Evolutionary conservation across 2,329 filamentous ascomycete species (phyloP).

Genomic region (Albifimbria verrucaria): DNA sequence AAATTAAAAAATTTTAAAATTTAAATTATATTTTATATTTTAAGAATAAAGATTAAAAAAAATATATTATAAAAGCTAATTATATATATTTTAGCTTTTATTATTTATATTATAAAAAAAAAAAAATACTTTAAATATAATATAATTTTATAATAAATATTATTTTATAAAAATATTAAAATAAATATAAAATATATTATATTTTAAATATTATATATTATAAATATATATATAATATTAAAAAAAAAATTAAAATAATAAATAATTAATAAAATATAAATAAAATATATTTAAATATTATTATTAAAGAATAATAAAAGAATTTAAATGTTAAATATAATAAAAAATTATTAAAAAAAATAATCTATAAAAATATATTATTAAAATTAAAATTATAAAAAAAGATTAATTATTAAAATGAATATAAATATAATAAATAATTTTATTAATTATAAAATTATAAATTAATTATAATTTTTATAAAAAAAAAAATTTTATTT

Average conservation of each 20-base stretch:
- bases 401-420: not conserved
- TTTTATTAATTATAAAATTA: slow-evolving; percentile 4
- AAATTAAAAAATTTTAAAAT: not conserved
- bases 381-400: not conserved
- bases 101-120: not conserved
- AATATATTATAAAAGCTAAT: not conserved
- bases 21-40: not conserved
- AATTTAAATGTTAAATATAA: slow-evolving; percentile 1
- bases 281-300: slow-evolving; percentile 14
- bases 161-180: not conserved
- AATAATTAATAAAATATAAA: slow-evolving; percentile 7
- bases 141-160: not conserved
- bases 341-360: not conserved
- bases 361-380: not conserved
- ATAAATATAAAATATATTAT: not conserved
- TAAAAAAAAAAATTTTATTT: not conserved
- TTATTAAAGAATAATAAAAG: slow-evolving; percentile 4
- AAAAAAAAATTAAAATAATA: slow-evolving; percentile 3
- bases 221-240: not conserved
- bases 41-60: not conserved
- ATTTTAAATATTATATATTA: not conserved
- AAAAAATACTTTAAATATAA: not conserved
- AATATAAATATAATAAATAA: too few species aligned
- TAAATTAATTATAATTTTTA: not conserved
- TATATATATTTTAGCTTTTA: not conserved